Evolutionary conservation across 768 basidiomycete species (phyloP).

Genomic region (Boletus huronensis): DNA sequence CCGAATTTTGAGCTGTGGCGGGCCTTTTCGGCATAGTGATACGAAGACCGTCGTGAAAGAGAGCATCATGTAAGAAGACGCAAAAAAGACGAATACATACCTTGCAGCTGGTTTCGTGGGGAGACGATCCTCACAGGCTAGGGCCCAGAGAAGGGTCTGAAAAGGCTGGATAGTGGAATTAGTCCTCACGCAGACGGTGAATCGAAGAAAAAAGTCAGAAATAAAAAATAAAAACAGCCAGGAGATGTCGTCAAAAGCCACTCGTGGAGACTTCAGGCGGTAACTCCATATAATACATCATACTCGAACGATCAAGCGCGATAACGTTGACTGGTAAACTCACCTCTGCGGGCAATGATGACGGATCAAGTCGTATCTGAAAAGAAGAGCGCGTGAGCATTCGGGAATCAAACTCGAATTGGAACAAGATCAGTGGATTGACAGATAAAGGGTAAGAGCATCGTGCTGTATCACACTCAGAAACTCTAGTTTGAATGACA

Average conservation of each 20-base stretch:
- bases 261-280: slow-evolving; percentile 63
- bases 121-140: too few species aligned
- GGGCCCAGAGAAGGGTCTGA: not conserved
- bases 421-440: slow-evolving; percentile 55
- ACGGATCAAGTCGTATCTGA: not conserved
- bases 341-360: not conserved
- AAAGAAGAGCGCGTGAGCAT: slow-evolving; percentile 1
- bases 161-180: not conserved
- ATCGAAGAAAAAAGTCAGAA: slow-evolving; percentile 43
- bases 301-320: not conserved
- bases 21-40: slow-evolving; percentile 82
- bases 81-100: slow-evolving; percentile 2
- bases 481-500: slow-evolving; percentile 90
- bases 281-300: slow-evolving; percentile 66
- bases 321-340: not conserved
- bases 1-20: slow-evolving; percentile 89
- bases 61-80: slow-evolving; percentile 12
- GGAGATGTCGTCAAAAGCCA: slow-evolving; percentile 63
- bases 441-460: slow-evolving; percentile 63
- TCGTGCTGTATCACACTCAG: slow-evolving; percentile 65
- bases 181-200: not conserved
- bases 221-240: slow-evolving; percentile 68
- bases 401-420: not conserved
- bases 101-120: not conserved
- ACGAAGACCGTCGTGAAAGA: slow-evolving; percentile 88